A percentile compares a stretch with the other conserved stretches of the same genome.
Evolutionary conservation across 2,329 filamentous ascomycete species (phyloP).

Genomic region (Dissoconium aciculare): DNA sequence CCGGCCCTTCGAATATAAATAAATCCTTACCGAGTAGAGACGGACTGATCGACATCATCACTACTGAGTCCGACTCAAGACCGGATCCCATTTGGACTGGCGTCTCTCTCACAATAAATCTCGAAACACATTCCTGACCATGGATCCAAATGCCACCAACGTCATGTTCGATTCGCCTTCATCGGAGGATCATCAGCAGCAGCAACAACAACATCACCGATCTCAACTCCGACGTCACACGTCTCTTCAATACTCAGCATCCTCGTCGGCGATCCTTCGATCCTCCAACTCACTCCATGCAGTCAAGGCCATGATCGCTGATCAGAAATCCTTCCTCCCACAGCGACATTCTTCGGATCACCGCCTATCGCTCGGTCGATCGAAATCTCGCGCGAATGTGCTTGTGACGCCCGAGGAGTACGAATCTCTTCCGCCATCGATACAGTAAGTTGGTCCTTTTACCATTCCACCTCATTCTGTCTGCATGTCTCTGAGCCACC

Average conservation of each 20-base stretch:
- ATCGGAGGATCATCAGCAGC: too few species aligned
- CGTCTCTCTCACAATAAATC: too few species aligned
- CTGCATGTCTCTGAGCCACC: conserved; percentile 9
- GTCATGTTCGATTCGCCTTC: too few species aligned
- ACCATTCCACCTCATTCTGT: neutral
- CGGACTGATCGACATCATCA: too few species aligned
- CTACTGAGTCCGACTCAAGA: too few species aligned
- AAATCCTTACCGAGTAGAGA: too few species aligned
- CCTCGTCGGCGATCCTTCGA: neutral
- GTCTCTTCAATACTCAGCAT: neutral
- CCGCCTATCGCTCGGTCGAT: conserved; percentile 3
- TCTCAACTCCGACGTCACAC: neutral
- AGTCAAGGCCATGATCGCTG: conserved; percentile 1
- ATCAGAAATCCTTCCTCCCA: too few species aligned
- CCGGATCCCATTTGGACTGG: too few species aligned
- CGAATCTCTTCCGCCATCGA: conserved; percentile 27
- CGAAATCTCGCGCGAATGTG: conserved; percentile 10
- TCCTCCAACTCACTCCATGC: conserved; percentile 1
- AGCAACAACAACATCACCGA: neutral
- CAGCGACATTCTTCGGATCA: conserved; percentile 2
- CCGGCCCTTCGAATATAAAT: too few species aligned
- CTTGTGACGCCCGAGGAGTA: conserved; percentile 25
- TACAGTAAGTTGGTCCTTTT: conserved; percentile 26
- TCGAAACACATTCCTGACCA: too few species aligned
- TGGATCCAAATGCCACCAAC: too few species aligned